These are phyloP conservation scores for Metschnikowia baotianmanensis DNA, from an alignment of 805 yeast genomes.

Conservation along the genomic window DNA sequence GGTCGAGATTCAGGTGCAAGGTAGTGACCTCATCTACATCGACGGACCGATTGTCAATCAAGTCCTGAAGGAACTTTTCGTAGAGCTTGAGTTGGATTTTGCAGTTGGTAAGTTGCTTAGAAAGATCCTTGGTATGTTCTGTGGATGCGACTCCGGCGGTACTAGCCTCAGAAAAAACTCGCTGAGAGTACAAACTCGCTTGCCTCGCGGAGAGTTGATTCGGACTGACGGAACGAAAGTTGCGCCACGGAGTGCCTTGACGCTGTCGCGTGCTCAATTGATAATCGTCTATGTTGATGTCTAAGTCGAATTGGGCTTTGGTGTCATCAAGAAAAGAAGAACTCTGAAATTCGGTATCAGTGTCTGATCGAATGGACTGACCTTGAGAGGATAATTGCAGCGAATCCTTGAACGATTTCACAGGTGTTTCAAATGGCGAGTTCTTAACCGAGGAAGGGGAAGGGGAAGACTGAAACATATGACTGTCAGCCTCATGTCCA, in stretches of 20 bases:
- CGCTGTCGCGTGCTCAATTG: slow-evolving; percentile 3
- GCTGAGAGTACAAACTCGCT: slow-evolving; percentile 7
- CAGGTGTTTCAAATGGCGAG: slow-evolving; percentile 6
- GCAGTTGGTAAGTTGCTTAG: slow-evolving; percentile 31
- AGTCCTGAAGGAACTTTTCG: slow-evolving; percentile 38
- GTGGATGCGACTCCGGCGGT: slow-evolving; percentile 10
- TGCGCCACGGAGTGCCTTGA: slow-evolving; percentile 12
- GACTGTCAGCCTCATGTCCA: background rate
- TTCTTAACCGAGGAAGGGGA: background rate
- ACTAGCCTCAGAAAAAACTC: slow-evolving; percentile 9
- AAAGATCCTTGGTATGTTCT: slow-evolving; percentile 17
- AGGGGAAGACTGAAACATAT: background rate
- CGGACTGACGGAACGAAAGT: slow-evolving; percentile 12
- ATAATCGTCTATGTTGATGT: slow-evolving; percentile 19
- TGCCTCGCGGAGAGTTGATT: slow-evolving; percentile 11
- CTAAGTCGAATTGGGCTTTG: slow-evolving; percentile 18
- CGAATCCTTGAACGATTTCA: background rate
- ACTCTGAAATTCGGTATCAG: slow-evolving; percentile 13
- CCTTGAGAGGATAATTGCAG: background rate
- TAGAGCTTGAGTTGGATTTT: slow-evolving; percentile 38
- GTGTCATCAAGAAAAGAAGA: slow-evolving; percentile 19
- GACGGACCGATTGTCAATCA: slow-evolving; percentile 24
- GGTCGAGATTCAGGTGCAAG: slow-evolving; percentile 23
- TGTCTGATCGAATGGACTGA: slow-evolving; percentile 3
- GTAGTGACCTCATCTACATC: slow-evolving; percentile 22